Evolutionary conservation across 805 yeast species (phyloP).

Genomic region (Saccharomycopsis vini): DNA sequence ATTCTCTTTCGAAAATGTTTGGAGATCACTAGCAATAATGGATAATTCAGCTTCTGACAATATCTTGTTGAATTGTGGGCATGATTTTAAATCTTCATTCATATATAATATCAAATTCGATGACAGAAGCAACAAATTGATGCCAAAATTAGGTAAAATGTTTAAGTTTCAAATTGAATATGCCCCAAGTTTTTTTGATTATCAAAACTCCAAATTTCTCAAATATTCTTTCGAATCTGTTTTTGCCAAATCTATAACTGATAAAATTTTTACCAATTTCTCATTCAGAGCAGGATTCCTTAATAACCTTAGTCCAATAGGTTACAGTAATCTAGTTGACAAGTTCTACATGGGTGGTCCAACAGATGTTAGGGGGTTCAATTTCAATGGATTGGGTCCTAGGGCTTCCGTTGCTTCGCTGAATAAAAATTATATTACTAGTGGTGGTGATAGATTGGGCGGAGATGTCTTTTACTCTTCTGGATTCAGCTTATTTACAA

Average conservation of each 20-base stretch:
- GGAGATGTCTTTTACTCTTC: slow-evolving; percentile 53
- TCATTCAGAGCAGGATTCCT: slow-evolving; percentile 50
- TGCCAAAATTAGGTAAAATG: slow-evolving; percentile 38
- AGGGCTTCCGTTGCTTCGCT: slow-evolving; percentile 24
- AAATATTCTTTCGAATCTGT: slow-evolving; percentile 7
- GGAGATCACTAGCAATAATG: slow-evolving; percentile 40
- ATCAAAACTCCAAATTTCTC: slow-evolving; percentile 24
- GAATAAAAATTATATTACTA: slow-evolving; percentile 5
- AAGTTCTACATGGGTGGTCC: slow-evolving; percentile 80
- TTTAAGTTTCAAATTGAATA: slow-evolving; percentile 36
- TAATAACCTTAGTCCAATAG: slow-evolving; percentile 27
- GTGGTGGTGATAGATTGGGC: slow-evolving; percentile 45
- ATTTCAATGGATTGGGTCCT: slow-evolving; percentile 58
- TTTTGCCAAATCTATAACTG: slow-evolving; percentile 11
- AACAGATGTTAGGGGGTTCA: slow-evolving; percentile 62
- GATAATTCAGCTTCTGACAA: slow-evolving; percentile 43
- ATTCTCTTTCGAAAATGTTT: slow-evolving; percentile 44
- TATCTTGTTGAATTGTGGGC: slow-evolving; percentile 51
- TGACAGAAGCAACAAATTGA: slow-evolving; percentile 31
- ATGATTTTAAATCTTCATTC: slow-evolving; percentile 49
- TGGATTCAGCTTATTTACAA: slow-evolving; percentile 50
- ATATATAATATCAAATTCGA: slow-evolving; percentile 35
- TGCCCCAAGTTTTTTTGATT: slow-evolving; percentile 25
- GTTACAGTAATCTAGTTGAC: slow-evolving; percentile 50
- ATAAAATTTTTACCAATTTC: slow-evolving; percentile 40